Conservation (phyloP, 2,329 filamentous ascomycete species). For the Bisporella sp. region DNA sequence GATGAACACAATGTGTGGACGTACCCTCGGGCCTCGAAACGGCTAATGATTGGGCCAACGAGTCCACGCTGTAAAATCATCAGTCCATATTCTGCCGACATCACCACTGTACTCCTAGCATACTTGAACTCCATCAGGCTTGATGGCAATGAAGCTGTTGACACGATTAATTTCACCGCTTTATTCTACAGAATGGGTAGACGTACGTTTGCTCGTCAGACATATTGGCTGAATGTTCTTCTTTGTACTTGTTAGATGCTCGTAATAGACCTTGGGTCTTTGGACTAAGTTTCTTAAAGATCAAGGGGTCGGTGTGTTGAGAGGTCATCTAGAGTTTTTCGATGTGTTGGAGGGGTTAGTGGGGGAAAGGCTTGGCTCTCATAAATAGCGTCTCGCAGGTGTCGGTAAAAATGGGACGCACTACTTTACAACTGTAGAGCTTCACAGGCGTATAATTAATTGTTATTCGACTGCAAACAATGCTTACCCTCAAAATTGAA, state of each 20-base stretch:
- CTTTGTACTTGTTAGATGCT: conserved; percentile 26
- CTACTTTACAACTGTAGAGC: too few relatives aligned
- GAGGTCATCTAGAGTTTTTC: conserved; percentile 16
- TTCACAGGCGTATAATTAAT: too few relatives aligned
- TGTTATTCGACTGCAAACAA: too few relatives aligned
- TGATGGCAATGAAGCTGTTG: conserved; percentile 97
- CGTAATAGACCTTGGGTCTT: conserved; percentile 39
- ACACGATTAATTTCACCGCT: conserved; percentile 25
- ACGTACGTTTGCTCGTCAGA: conserved; percentile 78
- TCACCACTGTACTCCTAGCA: conserved; percentile 19
- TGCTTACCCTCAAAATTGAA: too few relatives aligned
- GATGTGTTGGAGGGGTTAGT: conserved; percentile 12
- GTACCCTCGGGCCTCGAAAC: conserved; percentile 94
- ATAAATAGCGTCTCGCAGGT: too few relatives aligned
- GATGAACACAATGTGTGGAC: conserved; percentile 27
- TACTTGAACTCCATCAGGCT: conserved; percentile 99
- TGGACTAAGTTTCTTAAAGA: conserved; percentile 38
- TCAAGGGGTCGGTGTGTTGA: conserved; percentile 30
- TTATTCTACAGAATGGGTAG: background rate
- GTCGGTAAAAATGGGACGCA: too few relatives aligned
- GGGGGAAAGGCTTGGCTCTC: background rate
- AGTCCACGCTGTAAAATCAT: conserved; percentile 71
- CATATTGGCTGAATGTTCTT: conserved; percentile 47
- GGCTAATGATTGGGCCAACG: conserved; percentile 92
- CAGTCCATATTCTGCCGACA: conserved; percentile 4